Evolutionary conservation across 2,329 filamentous ascomycete species (phyloP).

Genomic region (Drechmeria coniospora): DNA sequence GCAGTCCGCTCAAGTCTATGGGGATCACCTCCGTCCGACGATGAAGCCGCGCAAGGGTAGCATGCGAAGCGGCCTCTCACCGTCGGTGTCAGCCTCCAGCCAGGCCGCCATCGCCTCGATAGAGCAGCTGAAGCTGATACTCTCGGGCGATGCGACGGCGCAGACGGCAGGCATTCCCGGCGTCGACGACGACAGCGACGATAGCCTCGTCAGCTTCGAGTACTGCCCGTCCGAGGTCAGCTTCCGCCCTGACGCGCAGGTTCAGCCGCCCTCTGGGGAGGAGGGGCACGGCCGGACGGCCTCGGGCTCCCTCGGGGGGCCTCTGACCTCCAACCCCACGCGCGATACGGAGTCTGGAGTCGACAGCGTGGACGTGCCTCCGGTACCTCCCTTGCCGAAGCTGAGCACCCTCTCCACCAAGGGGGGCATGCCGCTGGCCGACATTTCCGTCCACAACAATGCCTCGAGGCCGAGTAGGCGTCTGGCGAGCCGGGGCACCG

Average conservation of each 20-base stretch:
- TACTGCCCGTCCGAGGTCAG: conserved; percentile 51
- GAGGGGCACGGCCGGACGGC: conserved; percentile 15
- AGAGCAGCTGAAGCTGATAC: conserved; percentile 46
- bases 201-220: conserved; percentile 59
- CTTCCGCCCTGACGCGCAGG: conserved; percentile 31
- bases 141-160: conserved; percentile 33
- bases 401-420: conserved; percentile 15
- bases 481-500: conserved; percentile 26
- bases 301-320: conserved; percentile 23
- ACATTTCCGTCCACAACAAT: conserved; percentile 21
- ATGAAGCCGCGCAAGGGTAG: conserved; percentile 37
- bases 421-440: conserved; percentile 11
- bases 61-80: conserved; percentile 34
- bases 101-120: conserved; percentile 41
- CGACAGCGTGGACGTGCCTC: conserved; percentile 35
- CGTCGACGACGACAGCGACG: conserved; percentile 38
- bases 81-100: conserved; percentile 25
- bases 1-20: conserved; percentile 25
- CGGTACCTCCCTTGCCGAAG: conserved; percentile 39
- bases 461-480: conserved; percentile 18
- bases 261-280: no score
- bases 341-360: conserved; percentile 14
- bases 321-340: conserved; percentile 27
- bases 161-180: conserved; percentile 21
- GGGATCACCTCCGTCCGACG: conserved; percentile 17